Base-by-base conservation (phyloP, 768 basidiomycete species). In the Tricholoma flavovirens region DNA sequence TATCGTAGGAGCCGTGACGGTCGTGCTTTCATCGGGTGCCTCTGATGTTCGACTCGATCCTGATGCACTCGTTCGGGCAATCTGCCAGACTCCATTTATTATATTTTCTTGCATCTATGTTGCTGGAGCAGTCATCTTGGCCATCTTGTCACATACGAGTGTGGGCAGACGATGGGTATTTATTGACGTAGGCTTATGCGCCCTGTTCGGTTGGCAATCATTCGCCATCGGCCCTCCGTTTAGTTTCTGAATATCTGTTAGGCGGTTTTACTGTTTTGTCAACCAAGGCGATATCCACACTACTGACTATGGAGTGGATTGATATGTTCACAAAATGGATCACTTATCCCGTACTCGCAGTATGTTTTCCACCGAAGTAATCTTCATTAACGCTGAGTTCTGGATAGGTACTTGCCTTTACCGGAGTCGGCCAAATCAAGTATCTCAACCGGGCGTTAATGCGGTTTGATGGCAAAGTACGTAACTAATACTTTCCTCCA, bases 241-340 rank as follows among this genome's bases (percentile, higher is more conserved):
- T 5, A 38, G 46, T 26, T 17, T 14, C 33, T 59, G 11, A 59
- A 26, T 32, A 48, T 45, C 46, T 49, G n/a, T 17, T 22, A 90
- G 90, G 91, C n/a, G 93, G 90, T 3, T 98, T 93, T 69, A 96
- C 95, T 3, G 96, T 98, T 0, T 76, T 99, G 2, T 83, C 90
- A 1, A 98, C 96, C 8, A 98, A 99, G 66, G 96, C 90, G 0
- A 69, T 96, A 42, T 94, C 93, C 12, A 91, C 88, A 0, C 75
- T 99, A 19, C 72, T 98, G 48, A 91, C 91, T 26, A 75, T 83
- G 60, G 76, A 88, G 66, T 89, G 90, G 79, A 72, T 89, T 22
- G 77, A 83, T 12, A 84, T 93, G 59, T 89, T 95, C 71, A 75
- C 78, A 9, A 77, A 86, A 55, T 87, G 86, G 86, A 85, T 94